Evolutionary conservation across 768 basidiomycete genomes (phyloP).

Genomic region (Arthromyces matolae): DNA sequence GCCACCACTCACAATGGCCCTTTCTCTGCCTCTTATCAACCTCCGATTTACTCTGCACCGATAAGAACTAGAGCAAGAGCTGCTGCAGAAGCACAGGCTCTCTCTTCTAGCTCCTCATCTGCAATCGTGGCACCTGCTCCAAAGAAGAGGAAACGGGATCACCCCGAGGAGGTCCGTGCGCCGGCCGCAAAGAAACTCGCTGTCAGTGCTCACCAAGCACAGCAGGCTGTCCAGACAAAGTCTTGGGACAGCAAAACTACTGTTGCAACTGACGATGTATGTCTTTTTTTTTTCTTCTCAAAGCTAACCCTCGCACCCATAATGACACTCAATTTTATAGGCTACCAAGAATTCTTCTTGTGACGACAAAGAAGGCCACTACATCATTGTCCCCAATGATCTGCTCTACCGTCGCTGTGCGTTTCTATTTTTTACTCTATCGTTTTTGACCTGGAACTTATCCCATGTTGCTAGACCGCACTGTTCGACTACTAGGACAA

Average conservation of each 20-base stretch:
- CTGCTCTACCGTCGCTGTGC: slow-evolving; percentile 82
- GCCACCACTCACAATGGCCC: slow-evolving; percentile 66
- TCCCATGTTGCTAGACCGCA: slow-evolving; percentile 66
- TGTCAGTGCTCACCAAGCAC: slow-evolving; percentile 45
- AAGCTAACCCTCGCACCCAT: slow-evolving; percentile 24
- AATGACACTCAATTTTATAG: slow-evolving; percentile 35
- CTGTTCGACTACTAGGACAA: slow-evolving; percentile 87
- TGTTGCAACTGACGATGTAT: slow-evolving; percentile 64
- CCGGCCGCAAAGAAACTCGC: slow-evolving; percentile 60
- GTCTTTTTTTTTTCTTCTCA: no score
- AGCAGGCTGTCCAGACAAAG: slow-evolving; percentile 48
- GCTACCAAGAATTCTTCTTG: slow-evolving; percentile 68
- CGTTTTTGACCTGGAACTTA: slow-evolving; percentile 14
- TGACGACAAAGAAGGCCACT: slow-evolving; percentile 99
- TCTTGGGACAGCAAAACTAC: slow-evolving; percentile 68
- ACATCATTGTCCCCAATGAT: slow-evolving; percentile 91
- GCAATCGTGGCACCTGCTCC: slow-evolving; percentile 63
- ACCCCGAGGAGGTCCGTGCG: slow-evolving; percentile 68
- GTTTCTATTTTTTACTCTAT: slow-evolving; percentile 29
- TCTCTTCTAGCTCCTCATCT: slow-evolving; percentile 66
- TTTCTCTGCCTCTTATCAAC: slow-evolving; percentile 79
- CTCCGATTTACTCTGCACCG: slow-evolving; percentile 69
- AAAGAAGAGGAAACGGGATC: slow-evolving; percentile 84
- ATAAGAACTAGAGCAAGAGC: slow-evolving; percentile 83
- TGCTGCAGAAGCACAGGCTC: slow-evolving; percentile 79